Evolutionary conservation across 139 green algal genomes (phyloP).

Genomic region (Haematococcus sp.): DNA sequence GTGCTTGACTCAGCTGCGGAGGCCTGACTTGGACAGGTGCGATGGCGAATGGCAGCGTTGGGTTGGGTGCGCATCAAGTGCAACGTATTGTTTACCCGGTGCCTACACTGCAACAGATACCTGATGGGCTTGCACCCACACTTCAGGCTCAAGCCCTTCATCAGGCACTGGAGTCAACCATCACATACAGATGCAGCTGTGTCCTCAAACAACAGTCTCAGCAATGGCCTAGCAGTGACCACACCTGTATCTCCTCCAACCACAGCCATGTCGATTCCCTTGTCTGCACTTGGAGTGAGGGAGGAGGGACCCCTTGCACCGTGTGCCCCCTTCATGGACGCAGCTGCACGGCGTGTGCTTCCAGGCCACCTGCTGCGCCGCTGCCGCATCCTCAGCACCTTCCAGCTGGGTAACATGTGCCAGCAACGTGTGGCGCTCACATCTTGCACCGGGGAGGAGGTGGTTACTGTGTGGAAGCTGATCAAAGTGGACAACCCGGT

Average conservation of each 20-base stretch:
- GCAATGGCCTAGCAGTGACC: no score
- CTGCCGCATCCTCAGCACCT: conserved; percentile 52
- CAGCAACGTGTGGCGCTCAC: conserved; percentile 46
- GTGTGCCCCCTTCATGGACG: conserved; percentile 19
- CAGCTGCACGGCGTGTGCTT: conserved; percentile 46
- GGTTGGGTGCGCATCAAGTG: no score
- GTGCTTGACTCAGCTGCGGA: conserved; percentile 31
- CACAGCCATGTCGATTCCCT: no score
- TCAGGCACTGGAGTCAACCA: no score
- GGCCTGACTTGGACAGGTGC: conserved; percentile 13
- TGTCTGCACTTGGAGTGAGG: neutral
- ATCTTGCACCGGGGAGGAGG: conserved; percentile 37
- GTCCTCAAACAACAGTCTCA: no score
- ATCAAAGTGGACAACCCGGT: neutral
- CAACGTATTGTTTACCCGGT: no score
- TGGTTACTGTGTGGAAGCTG: conserved; percentile 45
- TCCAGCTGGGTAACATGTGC: conserved; percentile 31
- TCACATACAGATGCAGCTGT: no score
- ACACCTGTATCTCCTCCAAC: no score
- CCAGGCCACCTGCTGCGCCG: conserved; percentile 62
- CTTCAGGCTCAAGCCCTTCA: no score
- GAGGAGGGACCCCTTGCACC: neutral
- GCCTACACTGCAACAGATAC: no score
- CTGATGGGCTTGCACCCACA: no score
- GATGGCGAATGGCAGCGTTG: no score